A percentile compares a stretch with the other conserved stretches of the same genome.
These are phyloP conservation scores for Alternaria ventricosa DNA, from an alignment of 2,329 filamentous ascomycete genomes.

Conservation along the genomic window DNA sequence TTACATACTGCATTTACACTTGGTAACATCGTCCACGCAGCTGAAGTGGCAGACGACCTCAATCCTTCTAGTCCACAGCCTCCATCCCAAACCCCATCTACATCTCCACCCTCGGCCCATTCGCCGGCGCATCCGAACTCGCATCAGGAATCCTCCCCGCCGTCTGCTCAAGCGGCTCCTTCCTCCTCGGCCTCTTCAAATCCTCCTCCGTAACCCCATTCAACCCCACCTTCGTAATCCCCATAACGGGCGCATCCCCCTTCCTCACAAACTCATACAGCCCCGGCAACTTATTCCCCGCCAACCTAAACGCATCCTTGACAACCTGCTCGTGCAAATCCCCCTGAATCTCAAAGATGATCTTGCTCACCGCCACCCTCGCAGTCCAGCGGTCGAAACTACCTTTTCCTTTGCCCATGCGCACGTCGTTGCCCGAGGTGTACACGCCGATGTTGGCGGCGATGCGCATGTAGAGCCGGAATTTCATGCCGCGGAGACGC, in stretches of 20 bases:
- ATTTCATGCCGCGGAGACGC: conserved; percentile 87
- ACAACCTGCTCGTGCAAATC: conserved; percentile 94
- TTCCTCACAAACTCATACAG: conserved; percentile 94
- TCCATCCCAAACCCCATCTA: conserved; percentile 3
- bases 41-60: not conserved
- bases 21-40: not conserved
- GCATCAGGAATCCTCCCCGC: conserved; percentile 70
- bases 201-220: conserved; percentile 82
- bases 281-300: conserved; percentile 91
- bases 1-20: not conserved
- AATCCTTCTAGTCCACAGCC: not conserved
- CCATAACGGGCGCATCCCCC: conserved; percentile 87
- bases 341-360: conserved; percentile 91
- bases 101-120: conserved; percentile 14
- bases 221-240: conserved; percentile 80
- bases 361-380: conserved; percentile 86
- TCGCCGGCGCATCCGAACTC: not conserved
- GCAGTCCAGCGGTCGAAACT: conserved; percentile 96
- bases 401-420: conserved; percentile 99
- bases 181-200: conserved; percentile 78
- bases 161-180: conserved; percentile 63
- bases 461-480: conserved; percentile 88
- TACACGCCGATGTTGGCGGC: conserved; percentile 95
- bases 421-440: conserved; percentile 91
- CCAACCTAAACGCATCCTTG: conserved; percentile 89